Evolutionary conservation across 768 basidiomycete genomes (phyloP).

Genomic region (Rhodotorula babjevae): DNA sequence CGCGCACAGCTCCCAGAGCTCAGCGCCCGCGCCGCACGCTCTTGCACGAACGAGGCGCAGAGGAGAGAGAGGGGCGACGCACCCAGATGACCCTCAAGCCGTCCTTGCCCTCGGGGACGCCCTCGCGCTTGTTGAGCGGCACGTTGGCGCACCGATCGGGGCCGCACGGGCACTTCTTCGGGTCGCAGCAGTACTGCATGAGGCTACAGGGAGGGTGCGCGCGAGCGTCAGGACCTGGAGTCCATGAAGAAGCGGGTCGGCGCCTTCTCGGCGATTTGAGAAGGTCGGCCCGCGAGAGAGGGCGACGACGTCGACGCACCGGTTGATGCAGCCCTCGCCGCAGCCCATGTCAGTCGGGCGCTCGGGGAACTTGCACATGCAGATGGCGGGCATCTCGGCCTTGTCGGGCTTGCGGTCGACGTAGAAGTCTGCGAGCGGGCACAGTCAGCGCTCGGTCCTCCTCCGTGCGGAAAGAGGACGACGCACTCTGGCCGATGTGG

Average conservation of each 20-base stretch:
- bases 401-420: constrained; percentile 26
- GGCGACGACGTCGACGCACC: constrained; percentile 1
- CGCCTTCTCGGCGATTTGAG: not conserved
- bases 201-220: not conserved
- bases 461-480: too few species aligned
- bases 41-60: not conserved
- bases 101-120: constrained; percentile 29
- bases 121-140: constrained; percentile 17
- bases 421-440: constrained; percentile 17
- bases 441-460: too few species aligned
- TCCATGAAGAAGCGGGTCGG: too few species aligned
- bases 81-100: constrained; percentile 35
- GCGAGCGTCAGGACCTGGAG: too few species aligned
- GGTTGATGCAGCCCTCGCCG: constrained; percentile 26
- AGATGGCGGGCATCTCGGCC: constrained; percentile 19
- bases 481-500: constrained; percentile 20
- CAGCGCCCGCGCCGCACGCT: not conserved
- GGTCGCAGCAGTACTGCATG: constrained; percentile 36
- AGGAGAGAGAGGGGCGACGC: not conserved
- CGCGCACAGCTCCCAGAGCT: not conserved
- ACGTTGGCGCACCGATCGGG: constrained; percentile 24
- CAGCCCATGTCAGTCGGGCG: constrained; percentile 9
- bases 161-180: constrained; percentile 29
- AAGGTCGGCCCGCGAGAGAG: not conserved
- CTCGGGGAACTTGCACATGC: constrained; percentile 10